phyloP scores from a whole-genome alignment of 208 protist species.

The Wallacemonas sp. region DNA sequence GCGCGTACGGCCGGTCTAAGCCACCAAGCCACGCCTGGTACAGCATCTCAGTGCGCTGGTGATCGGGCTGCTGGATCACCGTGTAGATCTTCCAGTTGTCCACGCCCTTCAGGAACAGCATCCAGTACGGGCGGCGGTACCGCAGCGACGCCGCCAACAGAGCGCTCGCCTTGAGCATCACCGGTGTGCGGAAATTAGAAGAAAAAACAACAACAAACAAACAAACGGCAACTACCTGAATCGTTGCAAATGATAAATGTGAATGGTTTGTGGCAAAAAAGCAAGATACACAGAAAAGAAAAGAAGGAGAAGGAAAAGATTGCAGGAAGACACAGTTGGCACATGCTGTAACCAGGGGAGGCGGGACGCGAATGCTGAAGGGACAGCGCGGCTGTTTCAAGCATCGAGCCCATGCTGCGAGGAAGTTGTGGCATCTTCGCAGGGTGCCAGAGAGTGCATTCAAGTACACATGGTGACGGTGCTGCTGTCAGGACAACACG shows the following conservation, averaged over 20 bases:
- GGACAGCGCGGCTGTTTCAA: too few relatives aligned
- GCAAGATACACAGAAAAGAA: constrained; percentile 6
- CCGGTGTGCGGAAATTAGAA: not conserved
- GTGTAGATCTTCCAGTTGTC: constrained; percentile 94
- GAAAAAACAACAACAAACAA: constrained; percentile 17
- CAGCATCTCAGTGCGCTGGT: constrained; percentile 92
- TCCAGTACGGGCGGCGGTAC: constrained; percentile 64
- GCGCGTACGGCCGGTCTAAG: constrained; percentile 86
- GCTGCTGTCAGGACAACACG: too few relatives aligned
- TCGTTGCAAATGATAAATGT: not conserved
- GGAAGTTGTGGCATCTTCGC: too few relatives aligned
- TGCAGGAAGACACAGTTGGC: too few relatives aligned
- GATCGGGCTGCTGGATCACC: constrained; percentile 88
- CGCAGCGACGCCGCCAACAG: constrained; percentile 32
- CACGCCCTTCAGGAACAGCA: constrained; percentile 89
- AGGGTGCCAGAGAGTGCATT: too few relatives aligned
- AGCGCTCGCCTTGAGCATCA: constrained; percentile 1
- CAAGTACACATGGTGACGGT: too few relatives aligned
- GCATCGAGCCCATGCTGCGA: too few relatives aligned
- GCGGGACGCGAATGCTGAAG: too few relatives aligned
- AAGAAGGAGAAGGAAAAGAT: too few relatives aligned
- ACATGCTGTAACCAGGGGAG: too few relatives aligned
- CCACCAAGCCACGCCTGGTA: constrained; percentile 92
- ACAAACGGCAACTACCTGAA: not conserved
- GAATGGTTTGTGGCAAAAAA: too few relatives aligned